Percentiles rank a stretch among this genome's conserved stretches.
These are phyloP conservation scores for Rhodamnia rubescens DNA, from an alignment of 345 rosid genomes.

Conservation along the genomic window DNA sequence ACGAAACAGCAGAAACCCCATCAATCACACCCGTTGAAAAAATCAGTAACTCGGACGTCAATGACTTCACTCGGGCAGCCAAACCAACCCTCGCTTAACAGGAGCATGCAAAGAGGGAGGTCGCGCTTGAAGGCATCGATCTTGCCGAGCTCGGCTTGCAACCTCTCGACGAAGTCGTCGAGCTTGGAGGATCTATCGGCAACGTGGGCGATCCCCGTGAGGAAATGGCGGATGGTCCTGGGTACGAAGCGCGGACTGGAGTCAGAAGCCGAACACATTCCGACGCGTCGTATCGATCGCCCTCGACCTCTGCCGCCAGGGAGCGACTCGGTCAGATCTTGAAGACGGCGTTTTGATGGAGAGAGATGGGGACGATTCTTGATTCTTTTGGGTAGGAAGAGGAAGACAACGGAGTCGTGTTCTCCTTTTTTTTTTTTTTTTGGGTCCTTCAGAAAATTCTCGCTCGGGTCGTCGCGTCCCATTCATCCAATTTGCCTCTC, in stretches of 20 bases:
- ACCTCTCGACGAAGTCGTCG: slow-evolving; percentile 37
- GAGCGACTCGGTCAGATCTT: not conserved
- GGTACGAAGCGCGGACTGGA: slow-evolving; percentile 17
- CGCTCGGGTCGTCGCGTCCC: not conserved
- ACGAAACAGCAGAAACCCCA: not conserved
- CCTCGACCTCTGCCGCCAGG: not conserved
- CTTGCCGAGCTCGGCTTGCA: slow-evolving; percentile 74
- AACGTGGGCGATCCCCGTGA: slow-evolving; percentile 31
- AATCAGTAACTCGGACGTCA: not conserved
- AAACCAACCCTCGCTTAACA: slow-evolving; percentile 67
- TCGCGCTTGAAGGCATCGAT: slow-evolving; percentile 70
- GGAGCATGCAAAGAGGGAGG: slow-evolving; percentile 77
- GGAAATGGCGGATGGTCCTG: slow-evolving; percentile 40
- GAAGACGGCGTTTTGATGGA: not conserved
- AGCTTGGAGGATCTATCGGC: slow-evolving; percentile 32
- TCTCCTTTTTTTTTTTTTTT: not conserved
- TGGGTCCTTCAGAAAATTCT: not conserved
- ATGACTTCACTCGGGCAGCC: not conserved
- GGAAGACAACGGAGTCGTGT: not conserved
- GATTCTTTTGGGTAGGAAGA: not conserved
- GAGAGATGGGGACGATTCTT: not conserved
- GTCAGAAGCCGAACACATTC: not conserved
- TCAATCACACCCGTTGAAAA: not conserved
- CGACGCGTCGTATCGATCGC: not conserved
- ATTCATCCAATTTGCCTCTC: not conserved